Percentiles rank a stretch among this genome's conserved stretches.
Conservation (phyloP, 1,139 yeast genomes). For the Yamadazyma atlantica region DNA sequence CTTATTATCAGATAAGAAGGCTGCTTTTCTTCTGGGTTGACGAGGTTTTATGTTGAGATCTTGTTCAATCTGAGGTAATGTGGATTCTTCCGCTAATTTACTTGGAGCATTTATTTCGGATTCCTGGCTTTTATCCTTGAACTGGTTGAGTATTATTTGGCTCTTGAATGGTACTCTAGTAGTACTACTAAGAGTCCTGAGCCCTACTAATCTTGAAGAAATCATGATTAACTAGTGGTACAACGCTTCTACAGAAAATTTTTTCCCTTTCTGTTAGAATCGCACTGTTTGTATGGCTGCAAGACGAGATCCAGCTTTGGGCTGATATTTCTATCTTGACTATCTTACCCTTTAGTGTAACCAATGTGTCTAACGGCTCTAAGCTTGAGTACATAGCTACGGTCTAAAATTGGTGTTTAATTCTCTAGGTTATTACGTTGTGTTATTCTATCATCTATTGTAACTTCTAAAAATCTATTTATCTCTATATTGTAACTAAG, state of each 20-base stretch:
- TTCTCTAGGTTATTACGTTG: too few relatives aligned
- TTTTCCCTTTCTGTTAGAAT: neutral
- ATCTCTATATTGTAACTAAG: neutral
- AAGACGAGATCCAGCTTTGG: too few relatives aligned
- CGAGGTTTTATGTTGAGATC: conserved; percentile 39
- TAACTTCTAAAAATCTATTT: neutral
- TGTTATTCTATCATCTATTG: too few relatives aligned
- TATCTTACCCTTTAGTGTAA: too few relatives aligned
- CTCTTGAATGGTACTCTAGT: conserved; percentile 10
- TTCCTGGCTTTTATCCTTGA: conserved; percentile 9
- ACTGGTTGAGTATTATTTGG: conserved; percentile 13
- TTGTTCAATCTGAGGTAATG: conserved; percentile 47
- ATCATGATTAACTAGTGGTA: neutral
- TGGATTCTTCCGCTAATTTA: conserved; percentile 48
- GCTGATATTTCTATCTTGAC: too few relatives aligned
- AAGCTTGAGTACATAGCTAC: neutral
- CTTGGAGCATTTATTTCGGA: conserved; percentile 32
- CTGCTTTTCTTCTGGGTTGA: conserved; percentile 43
- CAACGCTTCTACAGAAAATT: neutral
- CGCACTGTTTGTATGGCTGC: too few relatives aligned
- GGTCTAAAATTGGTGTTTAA: neutral
- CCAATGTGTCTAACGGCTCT: too few relatives aligned
- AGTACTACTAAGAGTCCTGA: conserved; percentile 2
- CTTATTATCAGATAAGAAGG: conserved; percentile 52
- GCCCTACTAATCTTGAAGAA: neutral